Conservation (phyloP, 805 yeast species). For the Jamesozyma spencerorum region DNA sequence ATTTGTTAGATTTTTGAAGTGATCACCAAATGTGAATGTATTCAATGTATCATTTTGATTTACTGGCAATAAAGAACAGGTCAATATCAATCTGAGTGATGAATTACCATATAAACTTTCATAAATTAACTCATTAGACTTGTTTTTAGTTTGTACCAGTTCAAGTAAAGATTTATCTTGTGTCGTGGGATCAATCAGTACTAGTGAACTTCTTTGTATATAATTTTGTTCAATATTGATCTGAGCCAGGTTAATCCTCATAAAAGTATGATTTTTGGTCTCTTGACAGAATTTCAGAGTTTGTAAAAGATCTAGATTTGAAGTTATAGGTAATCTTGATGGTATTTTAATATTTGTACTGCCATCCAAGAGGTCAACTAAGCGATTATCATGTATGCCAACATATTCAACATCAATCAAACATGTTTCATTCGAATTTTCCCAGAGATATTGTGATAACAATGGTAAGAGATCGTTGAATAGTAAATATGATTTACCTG, state of each 20-base stretch:
- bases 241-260: not conserved
- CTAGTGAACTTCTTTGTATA: not conserved
- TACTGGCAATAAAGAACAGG: constrained; percentile 53
- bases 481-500: constrained; percentile 73
- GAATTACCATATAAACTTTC: constrained; percentile 79
- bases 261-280: not conserved
- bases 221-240: not conserved
- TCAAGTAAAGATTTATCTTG: not conserved
- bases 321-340: too few relatives aligned
- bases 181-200: not conserved
- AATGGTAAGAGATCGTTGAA: constrained; percentile 20
- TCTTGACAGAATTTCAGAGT: not conserved
- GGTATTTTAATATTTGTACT: too few relatives aligned
- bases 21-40: constrained; percentile 62
- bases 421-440: too few relatives aligned
- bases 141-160: constrained; percentile 17
- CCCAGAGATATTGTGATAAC: too few relatives aligned
- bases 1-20: not conserved
- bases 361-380: too few relatives aligned
- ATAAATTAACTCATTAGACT: constrained; percentile 54
- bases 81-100: constrained; percentile 60
- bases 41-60: constrained; percentile 58
- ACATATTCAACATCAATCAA: too few relatives aligned
- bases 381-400: too few relatives aligned
- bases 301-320: not conserved